Evolutionary conservation across 2,329 filamentous ascomycete genomes (phyloP).

Genomic region (Chlorencoelia australis): DNA sequence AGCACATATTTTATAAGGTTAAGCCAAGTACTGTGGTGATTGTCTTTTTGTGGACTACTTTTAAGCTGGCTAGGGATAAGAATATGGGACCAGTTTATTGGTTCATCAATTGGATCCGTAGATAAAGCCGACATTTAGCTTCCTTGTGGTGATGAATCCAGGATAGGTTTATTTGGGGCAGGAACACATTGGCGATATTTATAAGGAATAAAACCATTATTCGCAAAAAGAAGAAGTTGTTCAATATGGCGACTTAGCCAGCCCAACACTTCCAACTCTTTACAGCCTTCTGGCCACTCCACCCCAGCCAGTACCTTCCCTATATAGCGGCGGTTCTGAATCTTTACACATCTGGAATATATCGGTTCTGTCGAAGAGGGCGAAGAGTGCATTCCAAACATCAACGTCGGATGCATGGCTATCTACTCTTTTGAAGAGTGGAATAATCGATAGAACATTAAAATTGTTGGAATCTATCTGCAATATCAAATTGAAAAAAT

Average conservation of each 20-base stretch:
- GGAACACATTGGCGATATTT: too few species aligned
- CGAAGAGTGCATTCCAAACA: too few species aligned
- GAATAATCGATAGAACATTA: slow-evolving; percentile 6
- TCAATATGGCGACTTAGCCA: too few species aligned
- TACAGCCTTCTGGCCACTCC: too few species aligned
- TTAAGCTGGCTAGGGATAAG: slow-evolving; percentile 16
- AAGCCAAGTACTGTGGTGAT: not conserved
- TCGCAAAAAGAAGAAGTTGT: too few species aligned
- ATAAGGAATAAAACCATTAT: too few species aligned
- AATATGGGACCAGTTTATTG: not conserved
- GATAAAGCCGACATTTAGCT: slow-evolving; percentile 14
- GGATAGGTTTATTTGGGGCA: slow-evolving; percentile 19
- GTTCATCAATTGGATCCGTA: not conserved
- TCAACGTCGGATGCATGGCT: slow-evolving; percentile 10
- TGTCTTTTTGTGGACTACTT: slow-evolving; percentile 11
- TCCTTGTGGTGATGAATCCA: slow-evolving; percentile 15
- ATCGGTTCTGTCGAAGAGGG: too few species aligned
- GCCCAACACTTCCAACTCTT: too few species aligned
- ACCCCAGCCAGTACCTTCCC: too few species aligned
- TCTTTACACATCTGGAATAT: too few species aligned
- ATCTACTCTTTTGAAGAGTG: slow-evolving; percentile 12
- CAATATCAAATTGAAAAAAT: slow-evolving; percentile 1
- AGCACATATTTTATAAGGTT: slow-evolving; percentile 4
- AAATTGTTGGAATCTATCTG: not conserved
- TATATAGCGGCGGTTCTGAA: too few species aligned